Evolutionary conservation across 768 basidiomycete species (phyloP).

Genomic region (Mycena leptocephala): DNA sequence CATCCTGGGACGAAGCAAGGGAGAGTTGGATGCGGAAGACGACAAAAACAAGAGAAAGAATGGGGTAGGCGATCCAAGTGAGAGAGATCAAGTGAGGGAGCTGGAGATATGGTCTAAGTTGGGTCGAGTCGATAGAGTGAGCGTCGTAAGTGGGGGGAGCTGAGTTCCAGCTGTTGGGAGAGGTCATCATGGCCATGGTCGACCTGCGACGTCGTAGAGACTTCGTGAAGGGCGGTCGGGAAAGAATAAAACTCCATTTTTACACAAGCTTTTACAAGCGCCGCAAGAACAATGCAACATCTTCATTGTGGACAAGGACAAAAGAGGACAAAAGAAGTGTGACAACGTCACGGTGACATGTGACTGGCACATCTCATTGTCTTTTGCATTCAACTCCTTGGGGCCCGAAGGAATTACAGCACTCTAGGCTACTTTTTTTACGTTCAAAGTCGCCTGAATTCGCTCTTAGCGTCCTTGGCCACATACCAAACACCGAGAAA

Average conservation of each 20-base stretch:
- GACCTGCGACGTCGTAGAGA: conserved; percentile 54
- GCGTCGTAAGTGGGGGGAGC: conserved; percentile 37
- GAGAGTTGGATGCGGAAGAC: conserved; percentile 88
- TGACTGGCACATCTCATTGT: background rate
- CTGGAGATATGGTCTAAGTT: conserved; percentile 86
- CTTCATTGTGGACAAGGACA: background rate
- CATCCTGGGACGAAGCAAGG: conserved; percentile 76
- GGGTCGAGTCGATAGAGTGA: conserved; percentile 31
- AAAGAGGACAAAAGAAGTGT: background rate
- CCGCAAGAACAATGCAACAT: background rate
- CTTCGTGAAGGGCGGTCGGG: conserved; percentile 36
- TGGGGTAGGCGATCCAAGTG: conserved; percentile 93
- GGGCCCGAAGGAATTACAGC: background rate
- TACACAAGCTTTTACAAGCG: conserved; percentile 10
- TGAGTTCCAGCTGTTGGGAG: conserved; percentile 24
- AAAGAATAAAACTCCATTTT: conserved; percentile 18
- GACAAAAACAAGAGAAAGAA: conserved; percentile 91
- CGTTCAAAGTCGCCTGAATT: background rate
- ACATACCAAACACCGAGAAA: background rate
- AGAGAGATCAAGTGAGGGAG: conserved; percentile 89
- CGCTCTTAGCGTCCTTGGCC: background rate
- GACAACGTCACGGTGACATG: background rate
- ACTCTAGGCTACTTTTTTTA: background rate
- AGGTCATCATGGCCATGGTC: conserved; percentile 42
- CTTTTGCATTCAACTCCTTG: background rate